A percentile compares a stretch with the other conserved stretches of the same genome.
Evolutionary conservation across 2,329 filamentous ascomycete genomes (phyloP).

Genomic region (Arthroderma sp.): DNA sequence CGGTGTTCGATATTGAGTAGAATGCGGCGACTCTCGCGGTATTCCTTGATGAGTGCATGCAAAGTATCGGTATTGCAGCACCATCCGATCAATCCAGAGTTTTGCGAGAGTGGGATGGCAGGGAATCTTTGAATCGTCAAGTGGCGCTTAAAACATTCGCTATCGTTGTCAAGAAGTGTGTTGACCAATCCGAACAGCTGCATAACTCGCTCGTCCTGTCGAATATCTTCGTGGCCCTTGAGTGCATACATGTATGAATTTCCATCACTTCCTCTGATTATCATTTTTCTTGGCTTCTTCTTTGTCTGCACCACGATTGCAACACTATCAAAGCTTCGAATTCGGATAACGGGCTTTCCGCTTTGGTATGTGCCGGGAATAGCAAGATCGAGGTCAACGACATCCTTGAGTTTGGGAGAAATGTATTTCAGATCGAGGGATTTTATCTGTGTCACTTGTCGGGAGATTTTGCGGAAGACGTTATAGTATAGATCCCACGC

Average conservation of each 20-base stretch:
- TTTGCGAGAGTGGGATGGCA: slow-evolving; percentile 92
- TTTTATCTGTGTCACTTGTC: slow-evolving; percentile 85
- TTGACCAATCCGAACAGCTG: slow-evolving; percentile 97
- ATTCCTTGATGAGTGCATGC: slow-evolving; percentile 92
- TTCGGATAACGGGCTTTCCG: slow-evolving; percentile 65
- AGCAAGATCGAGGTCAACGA: slow-evolving; percentile 75
- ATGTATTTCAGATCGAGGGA: slow-evolving; percentile 92
- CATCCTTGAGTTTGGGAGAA: slow-evolving; percentile 79
- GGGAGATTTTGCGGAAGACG: slow-evolving; percentile 88
- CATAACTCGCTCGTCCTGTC: slow-evolving; percentile 98
- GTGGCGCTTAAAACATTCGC: slow-evolving; percentile 93
- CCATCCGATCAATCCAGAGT: slow-evolving; percentile 89
- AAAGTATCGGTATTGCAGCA: slow-evolving; percentile 96
- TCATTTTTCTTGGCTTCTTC: slow-evolving; percentile 83
- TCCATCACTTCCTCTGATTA: slow-evolving; percentile 79
- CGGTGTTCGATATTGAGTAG: slow-evolving; percentile 97
- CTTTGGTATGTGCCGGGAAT: slow-evolving; percentile 93
- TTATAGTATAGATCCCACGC: slow-evolving; percentile 99
- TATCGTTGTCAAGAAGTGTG: slow-evolving; percentile 82
- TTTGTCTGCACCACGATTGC: slow-evolving; percentile 93
- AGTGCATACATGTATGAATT: slow-evolving; percentile 75
- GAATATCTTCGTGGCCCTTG: slow-evolving; percentile 99
- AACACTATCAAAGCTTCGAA: slow-evolving; percentile 79
- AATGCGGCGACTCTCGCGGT: slow-evolving; percentile 93
- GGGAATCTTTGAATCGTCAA: slow-evolving; percentile 93